These are phyloP conservation scores for Russula sp. DNA, from an alignment of 768 basidiomycete genomes.

Conservation along the genomic window DNA sequence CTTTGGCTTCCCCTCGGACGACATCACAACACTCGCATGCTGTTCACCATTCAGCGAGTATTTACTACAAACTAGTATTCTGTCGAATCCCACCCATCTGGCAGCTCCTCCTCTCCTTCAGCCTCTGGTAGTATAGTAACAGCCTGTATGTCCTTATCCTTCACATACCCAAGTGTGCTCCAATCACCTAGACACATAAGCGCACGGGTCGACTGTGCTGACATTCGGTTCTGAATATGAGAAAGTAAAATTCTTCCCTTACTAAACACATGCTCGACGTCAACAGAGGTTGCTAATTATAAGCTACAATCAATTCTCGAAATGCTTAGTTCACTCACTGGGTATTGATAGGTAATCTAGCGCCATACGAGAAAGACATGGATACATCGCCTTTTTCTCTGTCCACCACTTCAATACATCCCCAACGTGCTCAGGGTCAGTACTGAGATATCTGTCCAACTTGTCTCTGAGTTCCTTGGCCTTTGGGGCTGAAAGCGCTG, in stretches of 20 bases:
- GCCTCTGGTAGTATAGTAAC: no score
- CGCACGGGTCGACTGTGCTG: constrained; percentile 26
- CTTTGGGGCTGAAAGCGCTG: neutral
- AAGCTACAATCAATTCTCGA: no score
- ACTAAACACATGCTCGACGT: constrained; percentile 28
- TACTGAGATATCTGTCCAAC: neutral
- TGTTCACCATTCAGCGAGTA: no score
- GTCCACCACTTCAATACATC: neutral
- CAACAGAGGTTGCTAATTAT: constrained; percentile 28
- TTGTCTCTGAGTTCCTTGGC: neutral
- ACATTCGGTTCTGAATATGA: constrained; percentile 26
- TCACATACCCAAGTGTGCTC: constrained; percentile 24
- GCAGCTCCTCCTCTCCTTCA: no score
- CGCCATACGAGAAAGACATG: constrained; percentile 26
- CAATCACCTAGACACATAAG: constrained; percentile 30
- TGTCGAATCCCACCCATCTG: no score
- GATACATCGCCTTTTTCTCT: constrained; percentile 9
- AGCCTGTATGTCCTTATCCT: constrained; percentile 26
- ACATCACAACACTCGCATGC: no score
- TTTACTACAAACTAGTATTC: no score
- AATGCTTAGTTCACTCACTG: constrained; percentile 10
- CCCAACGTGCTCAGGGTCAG: neutral
- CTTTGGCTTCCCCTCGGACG: no score
- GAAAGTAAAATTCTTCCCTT: constrained; percentile 25
- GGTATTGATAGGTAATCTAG: constrained; percentile 23